Evolutionary conservation across 1,284 basidiomycete genomes (phyloP), one percentile per base, ranked within the genome.

Genomic region (Ustilago lituana): DNA sequence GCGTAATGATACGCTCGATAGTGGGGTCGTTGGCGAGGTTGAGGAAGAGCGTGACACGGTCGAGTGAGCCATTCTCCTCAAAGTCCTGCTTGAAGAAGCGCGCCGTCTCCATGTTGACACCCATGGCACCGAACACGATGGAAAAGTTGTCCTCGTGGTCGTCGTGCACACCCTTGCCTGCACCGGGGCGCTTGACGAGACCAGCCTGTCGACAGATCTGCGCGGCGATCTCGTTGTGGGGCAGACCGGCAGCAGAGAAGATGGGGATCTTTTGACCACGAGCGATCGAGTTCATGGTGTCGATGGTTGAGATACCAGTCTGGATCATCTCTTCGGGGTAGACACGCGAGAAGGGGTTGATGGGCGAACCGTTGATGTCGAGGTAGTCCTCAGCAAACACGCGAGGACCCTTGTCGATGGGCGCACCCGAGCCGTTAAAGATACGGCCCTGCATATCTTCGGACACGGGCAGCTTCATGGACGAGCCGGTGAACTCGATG

Each of bases 321-420:
- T 98, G 96, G 76, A 99, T 98, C 96, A 99, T 99, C 86, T 99
- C 95, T 84, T 98, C 96, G 67, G 96, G 96, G 85, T 99, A 98
- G 85, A 98, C 97, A 83, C 96, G 94, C 65, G 93, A 94, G 85
- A 91, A 98, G 15, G 96, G 96, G 85, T 99, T 99, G 86, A 98
- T 98, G 46, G 95, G 96, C 6, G 94, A 96, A 91, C 94, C 96
- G 84, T 98, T 98, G 84, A 99, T 99, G 84, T 99, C 96, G 73
- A 98, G 86, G 84, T 98, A 98, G 83, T 99, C 96, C 85, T 98
- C 96, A 22, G 96, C 96, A 85, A 97, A 98, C 26, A 98, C 96
- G 82, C 95, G 96, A 2, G 96, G 96, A 39, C 96, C 96, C 81
- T 98, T 91, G 85, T 98, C 96, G 82, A 98, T 97, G 36, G 96